Evolutionary conservation across 257 asterid species (phyloP).

Genomic region (Solanum sejunctum): DNA sequence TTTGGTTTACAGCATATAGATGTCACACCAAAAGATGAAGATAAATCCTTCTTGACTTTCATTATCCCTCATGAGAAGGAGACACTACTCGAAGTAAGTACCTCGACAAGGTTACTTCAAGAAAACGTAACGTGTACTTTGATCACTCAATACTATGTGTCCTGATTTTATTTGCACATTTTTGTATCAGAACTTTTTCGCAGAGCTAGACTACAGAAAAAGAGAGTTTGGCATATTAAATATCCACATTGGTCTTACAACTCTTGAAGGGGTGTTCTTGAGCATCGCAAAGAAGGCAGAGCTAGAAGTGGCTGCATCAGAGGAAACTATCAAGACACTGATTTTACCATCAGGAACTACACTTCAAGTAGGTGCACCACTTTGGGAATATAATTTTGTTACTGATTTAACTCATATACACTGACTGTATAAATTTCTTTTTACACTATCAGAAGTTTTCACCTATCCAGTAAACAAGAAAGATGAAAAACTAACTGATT

Average conservation of each 20-base stretch:
- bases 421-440: background rate
- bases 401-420: background rate
- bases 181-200: slow-evolving; percentile 16
- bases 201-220: slow-evolving; percentile 11
- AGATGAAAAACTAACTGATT: background rate
- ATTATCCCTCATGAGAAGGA: slow-evolving; percentile 15
- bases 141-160: background rate
- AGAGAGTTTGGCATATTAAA: slow-evolving; percentile 16
- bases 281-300: slow-evolving; percentile 21
- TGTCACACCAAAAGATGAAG: slow-evolving; percentile 16
- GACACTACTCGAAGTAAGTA: slow-evolving; percentile 13
- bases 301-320: slow-evolving; percentile 7
- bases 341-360: slow-evolving; percentile 17
- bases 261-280: slow-evolving; percentile 30
- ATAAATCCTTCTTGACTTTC: slow-evolving; percentile 7
- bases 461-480: background rate
- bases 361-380: slow-evolving; percentile 4
- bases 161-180: background rate
- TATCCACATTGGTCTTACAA: slow-evolving; percentile 21
- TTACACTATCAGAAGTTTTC: background rate
- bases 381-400: background rate
- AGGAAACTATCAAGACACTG: background rate
- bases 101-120: background rate
- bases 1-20: slow-evolving; percentile 9
- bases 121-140: background rate